Percentiles rank a stretch among this genome's conserved stretches.
Evolutionary conservation across 108 stramenopile genomes (phyloP).

Genomic region (Cyclotella choctawhatcheeana): DNA sequence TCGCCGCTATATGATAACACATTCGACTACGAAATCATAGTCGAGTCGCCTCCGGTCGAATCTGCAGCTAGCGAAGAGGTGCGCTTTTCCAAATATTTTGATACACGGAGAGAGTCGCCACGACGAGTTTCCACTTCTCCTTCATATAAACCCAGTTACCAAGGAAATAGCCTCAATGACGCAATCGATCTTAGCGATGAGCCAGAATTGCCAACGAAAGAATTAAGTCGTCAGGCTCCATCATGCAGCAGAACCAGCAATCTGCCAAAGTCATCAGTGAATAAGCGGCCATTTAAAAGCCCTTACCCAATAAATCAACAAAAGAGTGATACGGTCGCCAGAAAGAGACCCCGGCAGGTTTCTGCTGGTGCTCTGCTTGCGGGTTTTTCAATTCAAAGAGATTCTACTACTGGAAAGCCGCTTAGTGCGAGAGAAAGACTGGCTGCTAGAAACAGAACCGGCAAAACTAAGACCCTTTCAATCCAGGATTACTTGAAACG

Average conservation of each 20-base stretch:
- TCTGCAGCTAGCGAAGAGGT: not conserved
- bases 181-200: constrained; percentile 37
- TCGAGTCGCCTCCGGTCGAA: constrained; percentile 32
- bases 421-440: not conserved
- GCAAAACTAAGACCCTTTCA: not conserved
- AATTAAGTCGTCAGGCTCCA: not conserved
- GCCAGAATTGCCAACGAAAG: not conserved
- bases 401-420: not conserved
- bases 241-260: not conserved
- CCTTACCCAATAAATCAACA: constrained; percentile 25
- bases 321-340: not conserved
- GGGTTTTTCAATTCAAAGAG: constrained; percentile 36
- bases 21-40: constrained; percentile 24
- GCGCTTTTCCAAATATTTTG: constrained; percentile 12
- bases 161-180: constrained; percentile 23
- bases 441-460: not conserved
- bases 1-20: not conserved
- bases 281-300: constrained; percentile 31
- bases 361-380: constrained; percentile 42
- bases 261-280: constrained; percentile 17
- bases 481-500: constrained; percentile 9
- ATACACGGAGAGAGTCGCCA: constrained; percentile 11
- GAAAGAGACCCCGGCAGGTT: constrained; percentile 18
- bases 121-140: constrained; percentile 46
- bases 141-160: not conserved